Percentiles rank a stretch among this genome's conserved stretches.
Evolutionary conservation across 2,329 filamentous ascomycete species (phyloP).

Genomic region (Fusarium succisae): DNA sequence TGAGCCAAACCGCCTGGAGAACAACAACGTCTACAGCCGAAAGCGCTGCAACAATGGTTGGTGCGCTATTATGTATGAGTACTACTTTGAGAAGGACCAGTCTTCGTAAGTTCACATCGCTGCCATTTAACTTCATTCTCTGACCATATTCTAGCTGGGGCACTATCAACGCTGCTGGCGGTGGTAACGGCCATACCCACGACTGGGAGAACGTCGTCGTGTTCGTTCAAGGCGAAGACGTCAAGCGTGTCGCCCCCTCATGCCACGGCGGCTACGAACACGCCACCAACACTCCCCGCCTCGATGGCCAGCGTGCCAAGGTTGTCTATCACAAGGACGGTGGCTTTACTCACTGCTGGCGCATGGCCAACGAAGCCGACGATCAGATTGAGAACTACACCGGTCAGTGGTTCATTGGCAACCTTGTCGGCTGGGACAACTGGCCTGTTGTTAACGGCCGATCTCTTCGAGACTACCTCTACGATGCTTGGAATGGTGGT

Average conservation of each 20-base stretch:
- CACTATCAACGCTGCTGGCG: background rate
- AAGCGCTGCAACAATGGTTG: constrained; percentile 47
- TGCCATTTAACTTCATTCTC: accelerated
- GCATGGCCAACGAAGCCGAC: constrained; percentile 42
- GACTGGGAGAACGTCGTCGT: constrained; percentile 30
- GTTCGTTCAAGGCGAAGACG: constrained; percentile 19
- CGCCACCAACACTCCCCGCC: constrained; percentile 1
- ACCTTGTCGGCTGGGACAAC: constrained; percentile 35
- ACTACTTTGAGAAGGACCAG: constrained; percentile 25
- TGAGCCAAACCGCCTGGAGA: constrained; percentile 38
- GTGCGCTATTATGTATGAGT: constrained; percentile 46
- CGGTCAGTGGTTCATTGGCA: constrained; percentile 47
- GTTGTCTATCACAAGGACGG: constrained; percentile 53
- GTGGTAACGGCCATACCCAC: constrained; percentile 13
- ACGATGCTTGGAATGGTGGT: constrained; percentile 14
- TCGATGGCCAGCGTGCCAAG: constrained; percentile 44
- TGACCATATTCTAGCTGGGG: background rate
- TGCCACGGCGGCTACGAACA: constrained; percentile 14
- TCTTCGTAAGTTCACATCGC: background rate
- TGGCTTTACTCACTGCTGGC: constrained; percentile 48
- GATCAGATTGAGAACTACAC: constrained; percentile 47
- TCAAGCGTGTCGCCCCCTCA: constrained; percentile 22
- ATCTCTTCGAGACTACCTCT: constrained; percentile 8
- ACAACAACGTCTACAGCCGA: constrained; percentile 45
- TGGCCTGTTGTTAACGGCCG: constrained; percentile 36